A percentile compares a stretch with the other conserved stretches of the same genome.
phyloP scores from a whole-genome alignment of 148 eudicot genomes.

The Pouteria glomerata region DNA sequence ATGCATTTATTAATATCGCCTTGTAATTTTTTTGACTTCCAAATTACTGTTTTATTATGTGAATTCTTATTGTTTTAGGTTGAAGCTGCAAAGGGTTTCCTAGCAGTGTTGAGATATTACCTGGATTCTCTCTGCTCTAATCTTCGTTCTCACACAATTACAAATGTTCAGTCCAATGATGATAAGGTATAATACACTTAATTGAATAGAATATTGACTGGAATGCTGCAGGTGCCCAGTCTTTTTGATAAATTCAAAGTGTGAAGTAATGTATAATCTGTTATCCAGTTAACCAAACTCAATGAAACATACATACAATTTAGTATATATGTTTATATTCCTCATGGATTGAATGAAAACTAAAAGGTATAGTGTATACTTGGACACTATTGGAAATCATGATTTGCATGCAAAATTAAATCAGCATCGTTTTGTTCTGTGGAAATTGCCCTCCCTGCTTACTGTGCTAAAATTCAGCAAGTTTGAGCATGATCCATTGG shows the following conservation, averaged over 20 bases:
- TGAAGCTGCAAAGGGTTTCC: slow-evolving; percentile 85
- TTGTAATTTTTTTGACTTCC: not conserved
- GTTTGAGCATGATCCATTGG: not conserved
- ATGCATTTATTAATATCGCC: not conserved
- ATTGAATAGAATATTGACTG: not conserved
- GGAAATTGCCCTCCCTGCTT: no score
- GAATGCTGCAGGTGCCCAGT: not conserved
- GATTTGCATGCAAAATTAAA: not conserved
- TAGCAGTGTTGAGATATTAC: slow-evolving; percentile 57
- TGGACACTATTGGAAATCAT: not conserved
- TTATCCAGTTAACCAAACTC: no score
- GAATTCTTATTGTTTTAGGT: slow-evolving; percentile 35
- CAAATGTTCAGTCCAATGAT: slow-evolving; percentile 93
- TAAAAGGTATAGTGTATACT: not conserved
- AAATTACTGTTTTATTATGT: not conserved
- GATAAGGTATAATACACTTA: slow-evolving; percentile 95
- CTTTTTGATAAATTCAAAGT: not conserved
- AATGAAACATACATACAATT: not conserved
- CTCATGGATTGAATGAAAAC: not conserved
- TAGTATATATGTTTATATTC: not conserved
- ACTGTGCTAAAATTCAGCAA: not conserved
- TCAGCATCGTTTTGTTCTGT: not conserved
- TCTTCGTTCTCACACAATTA: slow-evolving; percentile 88
- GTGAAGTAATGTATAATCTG: not conserved
- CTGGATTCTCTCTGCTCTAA: slow-evolving; percentile 78